Percentiles rank a stretch among this genome's conserved stretches.
Conservation (phyloP, 1,284 basidiomycete species). For the Schizopora paradoxa region DNA sequence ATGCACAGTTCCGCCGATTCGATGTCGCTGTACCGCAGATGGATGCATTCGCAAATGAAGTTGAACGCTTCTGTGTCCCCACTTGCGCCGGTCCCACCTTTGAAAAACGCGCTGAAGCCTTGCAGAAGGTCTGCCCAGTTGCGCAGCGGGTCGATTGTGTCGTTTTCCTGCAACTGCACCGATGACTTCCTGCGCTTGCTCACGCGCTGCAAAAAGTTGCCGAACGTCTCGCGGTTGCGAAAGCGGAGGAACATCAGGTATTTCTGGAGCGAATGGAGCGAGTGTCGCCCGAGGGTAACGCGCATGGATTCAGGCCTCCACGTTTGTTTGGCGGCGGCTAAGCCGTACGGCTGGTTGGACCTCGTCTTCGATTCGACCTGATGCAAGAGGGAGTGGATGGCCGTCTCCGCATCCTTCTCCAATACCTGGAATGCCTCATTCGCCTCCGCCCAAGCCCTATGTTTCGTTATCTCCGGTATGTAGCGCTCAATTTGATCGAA, state of each 20-base stretch:
- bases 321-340: background rate
- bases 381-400: conserved; percentile 31
- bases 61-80: background rate
- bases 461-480: conserved; percentile 31
- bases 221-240: conserved; percentile 44
- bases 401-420: conserved; percentile 36
- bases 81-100: conserved; percentile 14
- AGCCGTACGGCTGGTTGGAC: conserved; percentile 22
- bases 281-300: conserved; percentile 28
- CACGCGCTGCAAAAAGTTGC: conserved; percentile 19
- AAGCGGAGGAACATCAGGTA: conserved; percentile 52
- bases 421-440: conserved; percentile 37
- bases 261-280: conserved; percentile 36
- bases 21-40: conserved; percentile 27
- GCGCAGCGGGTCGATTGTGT: background rate
- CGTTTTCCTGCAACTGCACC: conserved; percentile 5
- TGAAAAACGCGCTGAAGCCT: conserved; percentile 13
- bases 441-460: conserved; percentile 32
- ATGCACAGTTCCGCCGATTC: conserved; percentile 31
- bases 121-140: conserved; percentile 10
- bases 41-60: conserved; percentile 19
- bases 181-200: conserved; percentile 7
- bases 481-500: conserved; percentile 39
- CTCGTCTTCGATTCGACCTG: conserved; percentile 19
- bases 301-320: conserved; percentile 1